Evolutionary conservation across 2,329 filamentous ascomycete species (phyloP).

Genomic region (Dothistroma pini): DNA sequence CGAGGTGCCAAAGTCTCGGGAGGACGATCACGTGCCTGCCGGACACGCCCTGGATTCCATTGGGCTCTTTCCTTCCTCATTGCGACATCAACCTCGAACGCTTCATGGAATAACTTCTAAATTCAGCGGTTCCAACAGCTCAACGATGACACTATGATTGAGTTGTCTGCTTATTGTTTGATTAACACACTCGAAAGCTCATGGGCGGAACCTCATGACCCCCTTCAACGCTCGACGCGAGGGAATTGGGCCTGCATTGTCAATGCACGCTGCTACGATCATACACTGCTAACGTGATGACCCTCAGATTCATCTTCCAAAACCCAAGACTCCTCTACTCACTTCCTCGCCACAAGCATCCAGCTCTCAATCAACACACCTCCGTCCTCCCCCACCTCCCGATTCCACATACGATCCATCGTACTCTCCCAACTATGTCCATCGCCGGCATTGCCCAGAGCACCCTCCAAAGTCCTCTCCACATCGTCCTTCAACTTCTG

Average conservation of each 20-base stretch:
- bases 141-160: too few species aligned
- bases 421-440: slow-evolving; percentile 1
- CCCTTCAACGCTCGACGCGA: too few species aligned
- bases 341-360: slow-evolving; percentile 3
- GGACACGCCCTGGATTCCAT: background rate
- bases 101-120: too few species aligned
- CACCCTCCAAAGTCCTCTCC: background rate
- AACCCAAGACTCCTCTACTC: background rate
- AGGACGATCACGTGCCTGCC: background rate
- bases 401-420: background rate
- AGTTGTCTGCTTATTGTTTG: too few species aligned
- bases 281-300: background rate
- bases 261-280: too few species aligned
- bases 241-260: too few species aligned
- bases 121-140: too few species aligned
- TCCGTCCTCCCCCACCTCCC: background rate
- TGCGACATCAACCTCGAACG: background rate
- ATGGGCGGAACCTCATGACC: too few species aligned
- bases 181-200: too few species aligned
- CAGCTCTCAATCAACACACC: slow-evolving; percentile 4
- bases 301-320: background rate
- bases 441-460: background rate
- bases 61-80: background rate
- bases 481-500: slow-evolving; percentile 5
- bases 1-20: background rate